phyloP scores from a whole-genome alignment of 805 yeast species.

The Kodamaea kakaduensis region DNA sequence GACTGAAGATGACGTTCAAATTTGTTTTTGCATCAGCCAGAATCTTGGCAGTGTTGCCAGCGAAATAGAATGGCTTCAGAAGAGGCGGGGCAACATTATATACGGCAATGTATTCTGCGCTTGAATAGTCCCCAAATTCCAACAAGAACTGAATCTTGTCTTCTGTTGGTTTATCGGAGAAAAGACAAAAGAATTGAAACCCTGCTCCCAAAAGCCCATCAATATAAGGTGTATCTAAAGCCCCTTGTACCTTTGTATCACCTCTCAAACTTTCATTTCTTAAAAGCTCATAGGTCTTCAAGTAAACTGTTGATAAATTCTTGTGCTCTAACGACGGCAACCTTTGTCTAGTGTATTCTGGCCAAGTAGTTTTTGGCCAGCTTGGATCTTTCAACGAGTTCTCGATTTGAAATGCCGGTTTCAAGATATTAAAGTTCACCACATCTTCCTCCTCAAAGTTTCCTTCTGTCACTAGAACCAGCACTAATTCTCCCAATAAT shows the following conservation, averaged over 20 bases:
- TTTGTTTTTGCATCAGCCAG: conserved; percentile 1
- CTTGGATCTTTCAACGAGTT: conserved; percentile 23
- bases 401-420: conserved; percentile 27
- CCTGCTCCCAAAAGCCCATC: not conserved
- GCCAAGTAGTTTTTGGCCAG: conserved; percentile 40
- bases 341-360: conserved; percentile 28
- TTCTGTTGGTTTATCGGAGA: not conserved
- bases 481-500: conserved; percentile 23
- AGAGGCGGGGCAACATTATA: conserved; percentile 17
- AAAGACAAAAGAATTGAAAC: not conserved
- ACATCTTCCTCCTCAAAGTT: conserved; percentile 15
- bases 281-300: conserved; percentile 33
- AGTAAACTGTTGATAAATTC: conserved; percentile 24
- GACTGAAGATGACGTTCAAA: conserved; percentile 4
- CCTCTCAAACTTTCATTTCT: no score
- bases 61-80: not conserved
- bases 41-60: not conserved
- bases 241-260: no score
- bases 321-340: conserved; percentile 25
- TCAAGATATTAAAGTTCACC: conserved; percentile 25
- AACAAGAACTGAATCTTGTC: conserved; percentile 11
- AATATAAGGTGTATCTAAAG: no score
- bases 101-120: conserved; percentile 32
- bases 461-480: conserved; percentile 14
- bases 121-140: conserved; percentile 26